Conservation (phyloP, 169 alveolate genomes). For the Cryptosporidium ryanae region DNA sequence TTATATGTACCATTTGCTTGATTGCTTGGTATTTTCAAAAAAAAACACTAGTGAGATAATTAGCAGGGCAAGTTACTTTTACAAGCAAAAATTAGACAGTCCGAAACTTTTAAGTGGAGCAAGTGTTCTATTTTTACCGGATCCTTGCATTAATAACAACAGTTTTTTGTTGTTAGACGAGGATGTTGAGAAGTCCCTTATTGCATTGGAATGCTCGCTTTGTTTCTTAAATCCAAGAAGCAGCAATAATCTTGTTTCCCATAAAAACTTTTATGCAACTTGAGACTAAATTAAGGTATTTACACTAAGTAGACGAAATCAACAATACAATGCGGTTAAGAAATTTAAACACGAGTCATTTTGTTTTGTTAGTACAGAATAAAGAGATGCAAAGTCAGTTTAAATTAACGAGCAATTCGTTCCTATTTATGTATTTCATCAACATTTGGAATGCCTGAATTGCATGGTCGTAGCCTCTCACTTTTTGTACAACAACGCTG, state of each 20-base stretch:
- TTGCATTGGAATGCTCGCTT: background rate
- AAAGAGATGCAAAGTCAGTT: too few species aligned
- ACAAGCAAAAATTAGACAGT: constrained; percentile 11
- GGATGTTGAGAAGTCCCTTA: constrained; percentile 29
- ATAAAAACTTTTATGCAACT: too few species aligned
- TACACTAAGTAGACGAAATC: too few species aligned
- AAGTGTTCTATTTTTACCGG: constrained; percentile 20
- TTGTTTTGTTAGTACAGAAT: too few species aligned
- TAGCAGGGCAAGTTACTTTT: constrained; percentile 32
- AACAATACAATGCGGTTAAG: too few species aligned
- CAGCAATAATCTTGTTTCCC: background rate
- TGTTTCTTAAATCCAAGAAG: background rate
- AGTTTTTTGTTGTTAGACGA: constrained; percentile 48
- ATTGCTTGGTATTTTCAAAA: background rate
- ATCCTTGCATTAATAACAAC: constrained; percentile 45
- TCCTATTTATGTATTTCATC: constrained; percentile 33
- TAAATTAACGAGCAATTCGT: constrained; percentile 7
- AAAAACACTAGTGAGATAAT: background rate
- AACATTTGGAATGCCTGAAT: constrained; percentile 23
- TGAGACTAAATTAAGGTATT: too few species aligned
- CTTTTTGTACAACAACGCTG: constrained; percentile 21
- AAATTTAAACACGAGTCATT: too few species aligned
- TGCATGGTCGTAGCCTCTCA: constrained; percentile 20
- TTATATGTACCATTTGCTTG: background rate
- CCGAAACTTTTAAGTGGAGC: background rate